These are phyloP conservation scores for Globisporangium cylindrosporum DNA, from an alignment of 352 stramenopile species.

Conservation along the genomic window DNA sequence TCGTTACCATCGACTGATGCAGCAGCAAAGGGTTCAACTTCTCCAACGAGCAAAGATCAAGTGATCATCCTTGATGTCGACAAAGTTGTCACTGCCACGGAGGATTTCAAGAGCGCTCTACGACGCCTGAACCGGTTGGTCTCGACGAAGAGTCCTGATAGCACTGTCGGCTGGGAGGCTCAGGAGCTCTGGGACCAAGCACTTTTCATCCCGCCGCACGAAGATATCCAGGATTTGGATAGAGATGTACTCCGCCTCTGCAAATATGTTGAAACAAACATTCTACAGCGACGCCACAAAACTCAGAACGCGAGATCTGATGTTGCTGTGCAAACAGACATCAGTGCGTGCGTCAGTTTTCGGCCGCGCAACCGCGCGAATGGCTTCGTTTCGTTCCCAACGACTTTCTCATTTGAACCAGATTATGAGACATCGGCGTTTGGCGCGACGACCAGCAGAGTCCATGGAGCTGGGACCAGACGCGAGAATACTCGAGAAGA, in stretches of 20 bases:
- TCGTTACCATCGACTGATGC: background rate
- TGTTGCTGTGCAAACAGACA: conserved; percentile 29
- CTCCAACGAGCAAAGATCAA: conserved; percentile 5
- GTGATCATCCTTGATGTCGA: conserved; percentile 30
- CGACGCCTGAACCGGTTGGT: conserved; percentile 29
- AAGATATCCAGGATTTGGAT: conserved; percentile 50
- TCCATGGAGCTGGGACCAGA: background rate
- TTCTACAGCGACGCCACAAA: conserved; percentile 18
- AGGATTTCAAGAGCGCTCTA: conserved; percentile 35
- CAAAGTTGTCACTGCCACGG: conserved; percentile 22
- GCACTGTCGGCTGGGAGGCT: conserved; percentile 40
- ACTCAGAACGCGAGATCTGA: background rate
- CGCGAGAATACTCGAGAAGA: conserved; percentile 11
- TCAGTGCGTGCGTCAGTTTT: conserved; percentile 26
- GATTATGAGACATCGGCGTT: background rate
- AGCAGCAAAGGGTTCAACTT: background rate
- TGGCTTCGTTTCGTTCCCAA: conserved; percentile 16
- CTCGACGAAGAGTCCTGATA: conserved; percentile 41
- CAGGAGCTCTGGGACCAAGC: conserved; percentile 58
- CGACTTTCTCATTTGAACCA: conserved; percentile 10
- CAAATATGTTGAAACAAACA: conserved; percentile 29
- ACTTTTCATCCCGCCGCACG: conserved; percentile 50
- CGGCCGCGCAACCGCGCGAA: conserved; percentile 17
- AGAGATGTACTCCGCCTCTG: conserved; percentile 34
- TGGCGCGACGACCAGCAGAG: background rate